These are phyloP conservation scores for Petunia axillaris DNA, from an alignment of 257 asterid species.

Conservation along the genomic window DNA sequence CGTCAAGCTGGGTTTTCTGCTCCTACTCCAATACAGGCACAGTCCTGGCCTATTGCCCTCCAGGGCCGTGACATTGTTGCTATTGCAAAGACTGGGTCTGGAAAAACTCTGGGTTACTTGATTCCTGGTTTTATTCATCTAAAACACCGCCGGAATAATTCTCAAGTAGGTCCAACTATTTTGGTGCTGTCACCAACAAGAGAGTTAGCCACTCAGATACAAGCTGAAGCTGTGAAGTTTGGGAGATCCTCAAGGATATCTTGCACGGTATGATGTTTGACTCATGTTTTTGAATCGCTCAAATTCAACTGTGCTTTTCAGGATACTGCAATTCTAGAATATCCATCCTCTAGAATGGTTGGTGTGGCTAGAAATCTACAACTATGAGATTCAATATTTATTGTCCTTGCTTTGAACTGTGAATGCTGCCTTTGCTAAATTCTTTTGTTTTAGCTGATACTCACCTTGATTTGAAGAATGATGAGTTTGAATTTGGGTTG, in stretches of 20 bases:
- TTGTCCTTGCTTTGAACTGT: not conserved
- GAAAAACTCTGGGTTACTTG: slow-evolving; percentile 40
- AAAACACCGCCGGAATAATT: slow-evolving; percentile 49
- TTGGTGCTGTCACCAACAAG: slow-evolving; percentile 95
- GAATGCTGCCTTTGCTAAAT: not conserved
- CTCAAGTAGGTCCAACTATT: slow-evolving; percentile 90
- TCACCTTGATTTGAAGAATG: not conserved
- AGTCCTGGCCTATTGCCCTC: slow-evolving; percentile 40
- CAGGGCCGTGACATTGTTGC: slow-evolving; percentile 39
- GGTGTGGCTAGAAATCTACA: not conserved
- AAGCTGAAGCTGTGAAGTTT: slow-evolving; percentile 91
- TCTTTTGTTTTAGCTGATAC: not conserved
- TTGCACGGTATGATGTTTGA: slow-evolving; percentile 69
- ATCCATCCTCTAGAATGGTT: not conserved
- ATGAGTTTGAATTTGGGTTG: not conserved
- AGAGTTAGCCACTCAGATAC: slow-evolving; percentile 97
- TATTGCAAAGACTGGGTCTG: slow-evolving; percentile 40
- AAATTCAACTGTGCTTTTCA: not conserved
- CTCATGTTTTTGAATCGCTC: not conserved
- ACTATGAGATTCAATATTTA: not conserved
- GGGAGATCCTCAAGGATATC: slow-evolving; percentile 83
- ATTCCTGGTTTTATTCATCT: slow-evolving; percentile 35
- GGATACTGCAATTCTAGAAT: not conserved
- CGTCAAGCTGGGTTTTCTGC: slow-evolving; percentile 44
- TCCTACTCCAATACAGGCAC: slow-evolving; percentile 42